Conservation (phyloP, 148 eudicot genomes). For the Heliosperma pusillum region DNA sequence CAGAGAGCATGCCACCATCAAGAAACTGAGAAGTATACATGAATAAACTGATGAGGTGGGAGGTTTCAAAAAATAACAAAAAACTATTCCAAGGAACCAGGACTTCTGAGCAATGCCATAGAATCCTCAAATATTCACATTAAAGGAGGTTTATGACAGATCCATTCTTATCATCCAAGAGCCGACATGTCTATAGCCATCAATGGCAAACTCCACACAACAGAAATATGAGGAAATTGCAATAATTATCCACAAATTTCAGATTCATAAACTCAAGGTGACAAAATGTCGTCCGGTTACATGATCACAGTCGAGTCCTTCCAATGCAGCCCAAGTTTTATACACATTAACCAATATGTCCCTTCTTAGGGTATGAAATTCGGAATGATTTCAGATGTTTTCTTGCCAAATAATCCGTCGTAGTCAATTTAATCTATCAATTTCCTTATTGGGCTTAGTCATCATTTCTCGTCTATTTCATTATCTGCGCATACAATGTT, state of each 20-base stretch:
- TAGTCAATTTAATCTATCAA: too few relatives aligned
- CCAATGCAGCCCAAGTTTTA: neutral
- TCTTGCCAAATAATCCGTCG: too few relatives aligned
- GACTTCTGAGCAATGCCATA: neutral
- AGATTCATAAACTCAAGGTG: constrained; percentile 26
- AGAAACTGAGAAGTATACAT: too few relatives aligned
- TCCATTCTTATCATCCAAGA: neutral
- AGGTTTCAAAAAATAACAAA: too few relatives aligned
- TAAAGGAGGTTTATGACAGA: neutral
- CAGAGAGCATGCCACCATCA: too few relatives aligned
- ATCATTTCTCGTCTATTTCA: too few relatives aligned
- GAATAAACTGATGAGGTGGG: too few relatives aligned
- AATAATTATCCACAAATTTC: neutral
- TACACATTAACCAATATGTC: neutral
- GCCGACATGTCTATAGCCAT: neutral
- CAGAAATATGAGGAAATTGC: neutral
- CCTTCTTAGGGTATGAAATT: neutral
- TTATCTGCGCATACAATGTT: too few relatives aligned
- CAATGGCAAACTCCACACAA: neutral
- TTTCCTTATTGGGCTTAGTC: too few relatives aligned
- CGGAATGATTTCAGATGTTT: too few relatives aligned
- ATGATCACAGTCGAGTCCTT: neutral
- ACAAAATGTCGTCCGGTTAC: constrained; percentile 3
- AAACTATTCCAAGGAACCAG: too few relatives aligned
- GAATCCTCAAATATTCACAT: neutral